Conservation (phyloP, 2,329 filamentous ascomycete genomes). For the Cytospora schulzeri region DNA sequence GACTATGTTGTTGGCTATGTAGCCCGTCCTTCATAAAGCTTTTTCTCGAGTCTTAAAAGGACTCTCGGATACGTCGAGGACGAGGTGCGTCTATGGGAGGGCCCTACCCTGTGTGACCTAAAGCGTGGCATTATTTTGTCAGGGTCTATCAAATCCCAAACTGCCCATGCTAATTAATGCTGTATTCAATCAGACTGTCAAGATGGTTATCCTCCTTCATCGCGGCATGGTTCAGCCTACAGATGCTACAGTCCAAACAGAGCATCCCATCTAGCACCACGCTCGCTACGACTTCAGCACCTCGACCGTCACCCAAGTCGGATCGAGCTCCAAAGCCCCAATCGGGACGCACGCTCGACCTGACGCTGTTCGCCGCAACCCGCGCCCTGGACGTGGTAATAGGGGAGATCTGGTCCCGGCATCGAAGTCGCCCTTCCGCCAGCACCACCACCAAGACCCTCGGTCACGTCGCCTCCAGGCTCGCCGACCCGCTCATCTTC, state of each 20-base stretch:
- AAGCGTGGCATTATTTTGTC: background rate
- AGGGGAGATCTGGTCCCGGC: slow-evolving; percentile 64
- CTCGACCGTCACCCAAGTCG: background rate
- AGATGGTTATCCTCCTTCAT: slow-evolving; percentile 61
- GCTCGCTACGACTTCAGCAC: slow-evolving; percentile 24
- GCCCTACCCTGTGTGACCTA: background rate
- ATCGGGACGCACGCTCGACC: slow-evolving; percentile 76
- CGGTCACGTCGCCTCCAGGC: slow-evolving; percentile 44
- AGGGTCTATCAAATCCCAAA: background rate
- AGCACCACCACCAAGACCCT: slow-evolving; percentile 29
- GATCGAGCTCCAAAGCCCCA: slow-evolving; percentile 25
- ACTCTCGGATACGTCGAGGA: slow-evolving; percentile 3
- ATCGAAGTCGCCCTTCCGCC: slow-evolving; percentile 40
- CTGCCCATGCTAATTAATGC: slow-evolving; percentile 13
- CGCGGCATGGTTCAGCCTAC: slow-evolving; percentile 59
- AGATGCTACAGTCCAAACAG: slow-evolving; percentile 59
- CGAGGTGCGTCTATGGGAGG: slow-evolving; percentile 37
- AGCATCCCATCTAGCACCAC: slow-evolving; percentile 33
- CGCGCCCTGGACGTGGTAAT: slow-evolving; percentile 73
- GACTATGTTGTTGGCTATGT: background rate
- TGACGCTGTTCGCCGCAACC: slow-evolving; percentile 76
- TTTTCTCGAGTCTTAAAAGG: slow-evolving; percentile 3
- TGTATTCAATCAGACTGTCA: slow-evolving; percentile 46
- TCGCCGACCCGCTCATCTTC: slow-evolving; percentile 72
- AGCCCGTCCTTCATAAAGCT: slow-evolving; percentile 21